A percentile compares a stretch with the other conserved stretches of the same genome.
Conservation (phyloP, 208 protist species). For the Wallacemonas collosoma region DNA sequence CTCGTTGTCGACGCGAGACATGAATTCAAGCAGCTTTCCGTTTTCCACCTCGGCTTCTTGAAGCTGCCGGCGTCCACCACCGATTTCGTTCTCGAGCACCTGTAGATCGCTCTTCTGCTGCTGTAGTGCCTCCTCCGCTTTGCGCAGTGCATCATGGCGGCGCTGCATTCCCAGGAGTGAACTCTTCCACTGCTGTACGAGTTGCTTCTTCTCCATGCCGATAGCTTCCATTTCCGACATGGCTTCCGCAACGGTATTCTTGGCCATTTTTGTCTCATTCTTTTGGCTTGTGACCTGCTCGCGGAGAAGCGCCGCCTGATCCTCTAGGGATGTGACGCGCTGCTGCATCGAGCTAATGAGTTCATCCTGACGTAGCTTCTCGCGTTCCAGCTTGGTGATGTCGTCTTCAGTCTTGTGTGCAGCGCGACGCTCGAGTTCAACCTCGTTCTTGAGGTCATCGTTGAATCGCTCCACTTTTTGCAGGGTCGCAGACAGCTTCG, state of each 20-base stretch:
- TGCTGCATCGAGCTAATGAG: constrained; percentile 90
- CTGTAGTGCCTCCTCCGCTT: constrained; percentile 91
- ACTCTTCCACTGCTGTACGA: constrained; percentile 94
- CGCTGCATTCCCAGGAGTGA: constrained; percentile 94
- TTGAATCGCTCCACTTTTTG: constrained; percentile 95
- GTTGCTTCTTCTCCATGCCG: constrained; percentile 95
- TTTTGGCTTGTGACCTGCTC: constrained; percentile 89
- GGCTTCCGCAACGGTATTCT: constrained; percentile 92
- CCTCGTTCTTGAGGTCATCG: constrained; percentile 92
- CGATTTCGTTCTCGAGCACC: constrained; percentile 93
- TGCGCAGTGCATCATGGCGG: constrained; percentile 92
- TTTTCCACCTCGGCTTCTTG: constrained; percentile 83
- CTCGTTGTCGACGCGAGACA: constrained; percentile 93
- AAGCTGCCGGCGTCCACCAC: constrained; percentile 88
- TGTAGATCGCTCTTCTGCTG: constrained; percentile 91
- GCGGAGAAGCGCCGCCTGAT: constrained; percentile 78
- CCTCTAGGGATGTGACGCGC: constrained; percentile 81
- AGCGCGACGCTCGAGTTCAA: constrained; percentile 93
- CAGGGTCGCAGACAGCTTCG: constrained; percentile 91
- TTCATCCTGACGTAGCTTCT: constrained; percentile 93
- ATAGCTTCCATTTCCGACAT: constrained; percentile 94
- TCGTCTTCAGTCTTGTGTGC: constrained; percentile 96
- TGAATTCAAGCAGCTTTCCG: constrained; percentile 86
- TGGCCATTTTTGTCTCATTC: constrained; percentile 88
- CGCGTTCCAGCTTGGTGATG: constrained; percentile 92